These are phyloP conservation scores for Hondaea fermentalgiana DNA, from an alignment of 108 stramenopile species.

Conservation along the genomic window DNA sequence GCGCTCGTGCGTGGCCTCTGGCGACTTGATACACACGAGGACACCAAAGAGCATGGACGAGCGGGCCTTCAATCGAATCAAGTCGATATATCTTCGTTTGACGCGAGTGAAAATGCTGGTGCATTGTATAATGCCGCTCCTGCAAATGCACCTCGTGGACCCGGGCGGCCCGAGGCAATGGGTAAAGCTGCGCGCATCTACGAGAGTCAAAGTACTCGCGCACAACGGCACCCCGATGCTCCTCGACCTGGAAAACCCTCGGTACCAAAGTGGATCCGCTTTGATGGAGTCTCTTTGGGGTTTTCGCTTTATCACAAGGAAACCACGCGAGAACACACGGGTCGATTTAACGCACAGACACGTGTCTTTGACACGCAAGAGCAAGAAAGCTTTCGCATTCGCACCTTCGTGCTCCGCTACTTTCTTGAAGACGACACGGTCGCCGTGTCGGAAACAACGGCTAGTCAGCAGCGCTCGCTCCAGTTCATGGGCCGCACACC, in stretches of 20 bases:
- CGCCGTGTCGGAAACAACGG: background rate
- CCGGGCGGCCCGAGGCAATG: too few relatives aligned
- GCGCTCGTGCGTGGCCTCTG: background rate
- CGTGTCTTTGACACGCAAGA: background rate
- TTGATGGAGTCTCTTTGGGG: background rate
- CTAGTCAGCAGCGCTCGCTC: background rate
- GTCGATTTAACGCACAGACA: background rate
- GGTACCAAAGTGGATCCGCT: slow-evolving; percentile 4
- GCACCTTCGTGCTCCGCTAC: background rate
- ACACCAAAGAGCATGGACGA: background rate
- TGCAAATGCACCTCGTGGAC: too few relatives aligned
- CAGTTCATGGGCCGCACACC: background rate
- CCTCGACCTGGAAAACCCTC: background rate
- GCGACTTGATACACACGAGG: background rate
- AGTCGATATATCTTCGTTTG: too few relatives aligned
- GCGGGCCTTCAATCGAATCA: background rate
- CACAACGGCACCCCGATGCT: background rate
- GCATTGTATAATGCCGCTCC: too few relatives aligned
- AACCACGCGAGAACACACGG: background rate
- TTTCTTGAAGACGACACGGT: background rate
- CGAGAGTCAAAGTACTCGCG: background rate
- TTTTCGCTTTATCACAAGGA: slow-evolving; percentile 13
- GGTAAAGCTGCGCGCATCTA: background rate
- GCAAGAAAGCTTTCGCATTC: background rate
- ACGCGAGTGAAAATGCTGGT: too few relatives aligned